These are phyloP conservation scores for Silene coronaria DNA, from an alignment of 179 eudicot genomes.

Conservation along the genomic window DNA sequence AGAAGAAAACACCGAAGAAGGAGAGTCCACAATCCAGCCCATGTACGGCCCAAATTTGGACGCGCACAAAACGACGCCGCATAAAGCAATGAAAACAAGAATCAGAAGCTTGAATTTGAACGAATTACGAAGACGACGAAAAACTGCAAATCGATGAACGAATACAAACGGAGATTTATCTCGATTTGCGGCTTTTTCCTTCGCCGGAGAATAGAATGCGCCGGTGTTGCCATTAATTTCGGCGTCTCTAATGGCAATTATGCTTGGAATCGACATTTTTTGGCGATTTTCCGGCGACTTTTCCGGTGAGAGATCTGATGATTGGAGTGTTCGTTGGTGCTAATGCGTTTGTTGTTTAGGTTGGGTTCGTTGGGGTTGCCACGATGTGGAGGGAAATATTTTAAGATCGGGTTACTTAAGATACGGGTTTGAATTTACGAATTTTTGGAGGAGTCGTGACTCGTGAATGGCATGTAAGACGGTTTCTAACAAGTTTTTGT, in stretches of 20 bases:
- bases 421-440: too few species aligned
- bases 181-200: slow-evolving; percentile 57
- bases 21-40: slow-evolving; percentile 42
- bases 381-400: too few species aligned
- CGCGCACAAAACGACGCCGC: slow-evolving; percentile 27
- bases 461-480: too few species aligned
- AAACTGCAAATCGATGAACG: slow-evolving; percentile 39
- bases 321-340: too few species aligned
- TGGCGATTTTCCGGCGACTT: slow-evolving; percentile 16
- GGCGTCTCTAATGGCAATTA: slow-evolving; percentile 47
- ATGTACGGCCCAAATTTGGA: slow-evolving; percentile 32
- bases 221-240: slow-evolving; percentile 26
- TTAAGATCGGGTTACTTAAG: too few species aligned
- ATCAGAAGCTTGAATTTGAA: slow-evolving; percentile 39
- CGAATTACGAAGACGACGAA: slow-evolving; percentile 38
- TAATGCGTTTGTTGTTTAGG: too few species aligned
- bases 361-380: too few species aligned
- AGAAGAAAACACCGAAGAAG: slow-evolving; percentile 43
- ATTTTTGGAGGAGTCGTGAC: too few species aligned
- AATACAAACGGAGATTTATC: slow-evolving; percentile 21
- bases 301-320: too few species aligned
- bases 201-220: slow-evolving; percentile 57
- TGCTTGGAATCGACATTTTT: slow-evolving; percentile 39
- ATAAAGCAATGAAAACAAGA: slow-evolving; percentile 19
- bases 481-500: too few species aligned